Percentiles rank a stretch among this genome's conserved stretches.
These are phyloP conservation scores for Orobanche coerulescens DNA, from an alignment of 257 asterid species.

Conservation along the genomic window DNA sequence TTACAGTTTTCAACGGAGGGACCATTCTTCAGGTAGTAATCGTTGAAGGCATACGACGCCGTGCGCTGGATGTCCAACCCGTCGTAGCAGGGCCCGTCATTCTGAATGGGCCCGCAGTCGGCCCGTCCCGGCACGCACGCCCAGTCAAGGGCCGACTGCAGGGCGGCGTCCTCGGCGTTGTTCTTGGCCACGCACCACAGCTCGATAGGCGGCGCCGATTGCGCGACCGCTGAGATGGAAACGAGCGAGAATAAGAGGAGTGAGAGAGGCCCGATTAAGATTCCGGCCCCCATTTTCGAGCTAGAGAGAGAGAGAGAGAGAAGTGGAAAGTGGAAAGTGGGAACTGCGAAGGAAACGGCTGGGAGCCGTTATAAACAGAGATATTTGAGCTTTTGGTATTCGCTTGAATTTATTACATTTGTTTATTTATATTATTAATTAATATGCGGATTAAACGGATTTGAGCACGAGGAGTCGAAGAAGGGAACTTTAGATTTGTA, in stretches of 20 bases:
- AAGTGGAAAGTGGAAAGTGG: background rate
- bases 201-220: slow-evolving; percentile 34
- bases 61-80: slow-evolving; percentile 52
- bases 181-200: slow-evolving; percentile 95
- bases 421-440: too few relatives aligned
- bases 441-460: too few relatives aligned
- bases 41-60: slow-evolving; percentile 81
- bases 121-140: slow-evolving; percentile 81
- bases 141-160: slow-evolving; percentile 78
- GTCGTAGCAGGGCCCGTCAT: slow-evolving; percentile 76
- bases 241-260: slow-evolving; percentile 15
- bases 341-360: background rate
- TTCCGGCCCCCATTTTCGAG: slow-evolving; percentile 25
- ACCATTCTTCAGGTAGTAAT: slow-evolving; percentile 53
- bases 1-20: slow-evolving; percentile 48
- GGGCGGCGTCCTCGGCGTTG: slow-evolving; percentile 71
- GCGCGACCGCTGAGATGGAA: slow-evolving; percentile 31
- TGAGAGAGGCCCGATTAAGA: slow-evolving; percentile 12
- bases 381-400: background rate
- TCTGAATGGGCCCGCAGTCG: slow-evolving; percentile 66
- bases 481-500: too few relatives aligned
- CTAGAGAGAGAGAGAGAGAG: background rate
- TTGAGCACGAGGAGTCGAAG: too few relatives aligned
- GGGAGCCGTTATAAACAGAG: slow-evolving; percentile 3
- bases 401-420: too few relatives aligned